Evolutionary conservation across 192 early-diverging fungal species (phyloP), one percentile per base, ranked within the genome.

Genomic region (Coemansia erecta): DNA sequence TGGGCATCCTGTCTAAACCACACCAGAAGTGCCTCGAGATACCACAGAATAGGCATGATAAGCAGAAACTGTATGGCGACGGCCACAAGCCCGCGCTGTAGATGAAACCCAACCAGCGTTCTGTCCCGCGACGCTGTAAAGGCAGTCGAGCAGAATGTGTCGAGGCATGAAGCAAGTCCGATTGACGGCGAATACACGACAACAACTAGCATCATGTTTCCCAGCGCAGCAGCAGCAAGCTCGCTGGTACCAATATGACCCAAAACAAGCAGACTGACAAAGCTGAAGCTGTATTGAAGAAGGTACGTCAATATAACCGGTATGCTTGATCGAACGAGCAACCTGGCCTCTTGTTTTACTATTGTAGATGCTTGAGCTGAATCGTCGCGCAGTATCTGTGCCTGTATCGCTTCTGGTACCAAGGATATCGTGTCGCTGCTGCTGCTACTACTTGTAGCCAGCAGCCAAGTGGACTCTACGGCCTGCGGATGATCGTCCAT

Each of bases 51-150:
- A 1, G 83, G 66, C 10, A 81, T 67, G 59, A 97, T 87, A 5
- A 90, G 85, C 39, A 94, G 53, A 60, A 87, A 84, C 48, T 90
- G 72, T 14, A 89, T 15, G 13, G 72, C 64, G 55, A 92, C 80
- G 22, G 95, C 85, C 22, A 97, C 69, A 12, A 98, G 74, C 0
- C 87, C 90, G 15, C 95, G 82, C 66, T 93, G 91, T 19, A 91
- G 69, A 56, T 90, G 86, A 4, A 90, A 75, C n/a, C 91, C 91
- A 3, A 90, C 78, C 17, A 86, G 77, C 0, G 70, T 84, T 53
- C 83, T 85, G 56, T 89, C 85, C 42, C 72, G 66, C 26, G 87
- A 78, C 8, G 84, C 85, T 0, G 90, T 89, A 51, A 80, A 92
- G 7, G 88, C 83, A 33, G 89, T 87, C 5, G 86, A 85, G 58